Base-by-base conservation (phyloP, 2,329 filamentous ascomycete genomes). In the Phialocephala subalpina region DNA sequence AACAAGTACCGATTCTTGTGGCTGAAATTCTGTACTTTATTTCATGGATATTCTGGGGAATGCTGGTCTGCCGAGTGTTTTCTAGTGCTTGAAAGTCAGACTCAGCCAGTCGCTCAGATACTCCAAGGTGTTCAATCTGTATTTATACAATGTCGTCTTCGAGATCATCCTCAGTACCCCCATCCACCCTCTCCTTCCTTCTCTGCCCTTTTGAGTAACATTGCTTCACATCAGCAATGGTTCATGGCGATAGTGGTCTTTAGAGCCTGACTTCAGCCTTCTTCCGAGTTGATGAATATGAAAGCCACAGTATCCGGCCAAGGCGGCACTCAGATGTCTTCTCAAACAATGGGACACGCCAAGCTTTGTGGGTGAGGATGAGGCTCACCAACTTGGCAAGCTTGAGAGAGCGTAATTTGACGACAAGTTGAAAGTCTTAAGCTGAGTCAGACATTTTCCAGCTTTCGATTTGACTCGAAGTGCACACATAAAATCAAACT, bases 21-120 rank as follows among this genome's bases (percentile, higher is more conserved):
- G 58, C 63, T 65, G 58, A 65, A 42, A 55, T 45, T 35, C 45
- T 22, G 45, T 35, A 58, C 29, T 61, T n/a, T 62, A 56, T 22
- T 29, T 27, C 35, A 25, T 27, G 22, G 52, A 33, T 38, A 58
- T 52, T 62, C 29, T 56, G 59, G 45, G 38, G 63, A 59, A 65
- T 58, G 35, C 42, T 53, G 22, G 63, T 52, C 35, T 33, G 42
- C 55, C 18, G 47, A 49, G 45, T 22, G 8, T 11, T 9, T 49
- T n/a, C 20, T n/a, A 20, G n/a, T 49, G 7, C n/a, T n/a, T n/a
- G n/a, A n/a, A n/a, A n/a, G n/a, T n/a, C n/a, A n/a, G 22, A 42
- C 18, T 11, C 20, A 63, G 27, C 52, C 53, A 49, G 49, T 62
- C 18, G 8, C 8, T 45, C 6, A 20, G 12, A 12, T 27, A 4